These are phyloP conservation scores for Margaritispora aquatica DNA, from an alignment of 495 filamentous ascomycete species.

Conservation along the genomic window DNA sequence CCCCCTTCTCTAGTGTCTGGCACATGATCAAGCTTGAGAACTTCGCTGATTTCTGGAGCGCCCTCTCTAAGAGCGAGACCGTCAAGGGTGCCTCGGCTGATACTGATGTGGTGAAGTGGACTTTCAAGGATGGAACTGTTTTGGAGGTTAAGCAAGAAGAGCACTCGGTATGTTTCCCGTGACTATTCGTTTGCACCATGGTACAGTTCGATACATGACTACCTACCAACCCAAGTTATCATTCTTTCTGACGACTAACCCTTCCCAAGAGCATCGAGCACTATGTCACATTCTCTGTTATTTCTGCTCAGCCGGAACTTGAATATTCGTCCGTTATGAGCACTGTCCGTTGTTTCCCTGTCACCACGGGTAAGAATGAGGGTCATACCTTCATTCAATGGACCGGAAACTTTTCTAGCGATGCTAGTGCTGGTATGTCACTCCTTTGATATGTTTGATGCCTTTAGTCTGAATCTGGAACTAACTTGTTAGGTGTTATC, in stretches of 20 bases:
- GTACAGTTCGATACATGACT: too few species aligned
- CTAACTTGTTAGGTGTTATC: slow-evolving; percentile 46
- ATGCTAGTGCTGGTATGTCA: slow-evolving; percentile 58
- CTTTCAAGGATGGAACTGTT: slow-evolving; percentile 55
- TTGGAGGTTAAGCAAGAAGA: slow-evolving; percentile 67
- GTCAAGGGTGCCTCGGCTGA: slow-evolving; percentile 53
- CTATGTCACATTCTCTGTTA: slow-evolving; percentile 64
- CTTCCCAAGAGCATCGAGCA: slow-evolving; percentile 53
- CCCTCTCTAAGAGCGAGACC: slow-evolving; percentile 45
- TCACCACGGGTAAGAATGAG: slow-evolving; percentile 53
- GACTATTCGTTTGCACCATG: neutral
- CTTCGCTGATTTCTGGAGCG: slow-evolving; percentile 55
- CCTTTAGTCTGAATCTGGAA: slow-evolving; percentile 11
- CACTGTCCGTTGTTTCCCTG: slow-evolving; percentile 53
- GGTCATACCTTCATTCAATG: slow-evolving; percentile 57
- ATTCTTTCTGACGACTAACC: slow-evolving; percentile 3
- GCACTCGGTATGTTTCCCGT: slow-evolving; percentile 46
- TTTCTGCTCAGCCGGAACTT: slow-evolving; percentile 51
- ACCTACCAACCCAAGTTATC: too few species aligned
- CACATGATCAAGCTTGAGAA: slow-evolving; percentile 60
- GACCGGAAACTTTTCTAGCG: slow-evolving; percentile 59
- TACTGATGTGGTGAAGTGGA: slow-evolving; percentile 59
- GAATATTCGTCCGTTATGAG: slow-evolving; percentile 54
- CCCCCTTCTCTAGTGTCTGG: slow-evolving; percentile 56
- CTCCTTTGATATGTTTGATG: neutral